Conservation (phyloP, 2,329 filamentous ascomycete species). For the Capronia americana region DNA sequence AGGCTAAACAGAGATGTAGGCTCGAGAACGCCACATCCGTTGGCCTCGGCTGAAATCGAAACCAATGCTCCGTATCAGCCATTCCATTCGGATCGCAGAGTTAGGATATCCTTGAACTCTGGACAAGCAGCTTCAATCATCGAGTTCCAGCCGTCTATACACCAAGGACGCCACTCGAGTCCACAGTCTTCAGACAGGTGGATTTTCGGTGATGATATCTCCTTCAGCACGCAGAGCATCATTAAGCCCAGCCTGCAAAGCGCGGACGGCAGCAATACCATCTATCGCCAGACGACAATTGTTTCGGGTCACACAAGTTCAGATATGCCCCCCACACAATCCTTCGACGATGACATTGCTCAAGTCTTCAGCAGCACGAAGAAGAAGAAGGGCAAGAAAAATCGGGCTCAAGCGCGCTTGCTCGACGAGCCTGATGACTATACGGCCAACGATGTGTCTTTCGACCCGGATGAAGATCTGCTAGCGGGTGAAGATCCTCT, state of each 20-base stretch:
- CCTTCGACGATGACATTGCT: constrained; percentile 24
- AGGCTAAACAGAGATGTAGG: constrained; percentile 51
- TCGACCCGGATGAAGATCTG: constrained; percentile 19
- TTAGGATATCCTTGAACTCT: constrained; percentile 73
- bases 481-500: constrained; percentile 10
- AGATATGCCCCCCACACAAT: constrained; percentile 56
- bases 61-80: constrained; percentile 95
- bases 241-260: not conserved
- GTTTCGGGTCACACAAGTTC: constrained; percentile 2
- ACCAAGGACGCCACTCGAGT: constrained; percentile 16
- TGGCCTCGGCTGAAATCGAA: constrained; percentile 87
- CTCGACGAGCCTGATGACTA: constrained; percentile 21
- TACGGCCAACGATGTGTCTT: constrained; percentile 6
- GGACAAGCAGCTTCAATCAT: constrained; percentile 33
- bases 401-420: constrained; percentile 9
- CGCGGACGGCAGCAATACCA: constrained; percentile 27
- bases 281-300: constrained; percentile 36
- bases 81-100: constrained; percentile 88
- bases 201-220: constrained; percentile 61
- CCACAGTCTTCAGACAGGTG: constrained; percentile 47
- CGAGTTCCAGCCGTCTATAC: constrained; percentile 5
- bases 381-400: constrained; percentile 62
- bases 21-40: constrained; percentile 57
- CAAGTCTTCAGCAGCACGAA: constrained; percentile 74
- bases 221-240: constrained; percentile 41